Conservation (phyloP, 2,329 filamentous ascomycete genomes). For the Curvularia sp. region DNA sequence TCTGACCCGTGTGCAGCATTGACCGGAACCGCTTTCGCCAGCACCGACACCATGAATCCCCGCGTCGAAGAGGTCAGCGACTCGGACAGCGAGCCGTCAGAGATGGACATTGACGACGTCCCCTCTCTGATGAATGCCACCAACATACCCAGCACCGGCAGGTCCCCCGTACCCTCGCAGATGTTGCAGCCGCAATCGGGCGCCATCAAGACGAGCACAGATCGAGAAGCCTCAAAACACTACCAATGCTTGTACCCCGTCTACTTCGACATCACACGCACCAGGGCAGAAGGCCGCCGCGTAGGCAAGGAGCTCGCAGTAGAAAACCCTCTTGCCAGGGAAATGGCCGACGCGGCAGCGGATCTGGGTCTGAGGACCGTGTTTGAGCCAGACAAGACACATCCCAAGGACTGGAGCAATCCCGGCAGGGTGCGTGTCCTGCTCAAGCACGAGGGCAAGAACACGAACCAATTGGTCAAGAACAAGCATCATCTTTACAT, state of each 20-base stretch:
- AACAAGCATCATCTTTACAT: conserved; percentile 89
- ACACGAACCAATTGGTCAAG: conserved; percentile 62
- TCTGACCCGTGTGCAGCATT: conserved; percentile 45
- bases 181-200: conserved; percentile 48
- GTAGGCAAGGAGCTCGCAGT: conserved; percentile 77
- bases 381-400: conserved; percentile 88
- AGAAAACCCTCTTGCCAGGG: conserved; percentile 82
- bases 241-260: conserved; percentile 93
- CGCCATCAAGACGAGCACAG: conserved; percentile 51
- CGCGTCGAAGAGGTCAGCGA: conserved; percentile 93
- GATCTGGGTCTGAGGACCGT: conserved; percentile 72
- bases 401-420: conserved; percentile 98
- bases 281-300: conserved; percentile 80
- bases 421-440: conserved; percentile 85
- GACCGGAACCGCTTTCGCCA: neutral
- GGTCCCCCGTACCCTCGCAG: conserved; percentile 38
- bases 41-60: conserved; percentile 60
- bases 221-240: conserved; percentile 68
- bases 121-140: conserved; percentile 62
- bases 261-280: conserved; percentile 84
- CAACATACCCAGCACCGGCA: conserved; percentile 38
- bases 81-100: conserved; percentile 71
- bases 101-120: conserved; percentile 81
- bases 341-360: conserved; percentile 81
- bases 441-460: conserved; percentile 67